These are phyloP conservation scores for Kewa caespitosa DNA, from an alignment of 179 eudicot genomes.

Conservation along the genomic window DNA sequence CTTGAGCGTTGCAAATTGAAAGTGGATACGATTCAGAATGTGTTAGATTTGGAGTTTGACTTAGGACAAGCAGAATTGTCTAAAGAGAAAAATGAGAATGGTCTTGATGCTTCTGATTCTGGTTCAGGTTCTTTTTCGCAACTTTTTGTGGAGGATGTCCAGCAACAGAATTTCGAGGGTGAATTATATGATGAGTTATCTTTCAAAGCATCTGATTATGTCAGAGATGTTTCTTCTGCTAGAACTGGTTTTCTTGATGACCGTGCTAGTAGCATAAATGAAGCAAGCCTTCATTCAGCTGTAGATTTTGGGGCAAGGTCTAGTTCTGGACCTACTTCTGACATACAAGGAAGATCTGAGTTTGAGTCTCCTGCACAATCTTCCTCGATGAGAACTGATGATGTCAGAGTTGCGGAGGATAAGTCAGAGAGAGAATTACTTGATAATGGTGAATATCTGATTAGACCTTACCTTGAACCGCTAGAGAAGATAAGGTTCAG, in stretches of 20 bases:
- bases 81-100: slow-evolving; percentile 59
- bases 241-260: slow-evolving; percentile 77
- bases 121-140: slow-evolving; percentile 74
- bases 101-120: slow-evolving; percentile 54
- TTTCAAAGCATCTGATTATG: slow-evolving; percentile 60
- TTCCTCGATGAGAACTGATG: slow-evolving; percentile 63
- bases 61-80: slow-evolving; percentile 47
- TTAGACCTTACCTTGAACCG: slow-evolving; percentile 92
- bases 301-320: slow-evolving; percentile 65
- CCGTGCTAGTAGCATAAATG: slow-evolving; percentile 70
- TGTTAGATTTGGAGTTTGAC: slow-evolving; percentile 68
- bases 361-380: slow-evolving; percentile 65
- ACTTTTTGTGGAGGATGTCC: slow-evolving; percentile 47
- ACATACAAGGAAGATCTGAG: slow-evolving; percentile 58
- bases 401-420: slow-evolving; percentile 55
- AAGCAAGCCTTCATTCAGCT: slow-evolving; percentile 80
- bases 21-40: slow-evolving; percentile 74
- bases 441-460: slow-evolving; percentile 94
- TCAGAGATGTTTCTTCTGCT: slow-evolving; percentile 61
- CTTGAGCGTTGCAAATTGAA: slow-evolving; percentile 81
- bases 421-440: slow-evolving; percentile 70
- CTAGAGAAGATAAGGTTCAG: slow-evolving; percentile 74
- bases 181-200: slow-evolving; percentile 69
- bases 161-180: slow-evolving; percentile 47
- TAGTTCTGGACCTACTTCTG: slow-evolving; percentile 60